Percentiles rank a stretch among this genome's conserved stretches.
phyloP scores from a whole-genome alignment of 352 stramenopile genomes.

The Peronospora destructor region DNA sequence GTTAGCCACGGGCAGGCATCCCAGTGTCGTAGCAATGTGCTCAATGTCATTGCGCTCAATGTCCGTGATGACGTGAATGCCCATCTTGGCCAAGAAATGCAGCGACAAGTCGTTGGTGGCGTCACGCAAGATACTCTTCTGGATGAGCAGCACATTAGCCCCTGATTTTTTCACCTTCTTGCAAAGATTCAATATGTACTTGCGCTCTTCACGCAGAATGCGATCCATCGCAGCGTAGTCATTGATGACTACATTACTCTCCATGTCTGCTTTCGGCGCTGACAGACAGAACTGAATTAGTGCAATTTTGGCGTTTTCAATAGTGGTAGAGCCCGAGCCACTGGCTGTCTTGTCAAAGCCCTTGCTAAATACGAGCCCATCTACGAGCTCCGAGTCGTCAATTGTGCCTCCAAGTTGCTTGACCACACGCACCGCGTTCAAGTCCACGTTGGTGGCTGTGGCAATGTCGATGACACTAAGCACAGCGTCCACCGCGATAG shows the following conservation, averaged over 20 bases:
- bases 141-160: conserved; percentile 98
- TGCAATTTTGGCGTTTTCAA: conserved; percentile 98
- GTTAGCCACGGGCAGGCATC: conserved; percentile 95
- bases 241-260: conserved; percentile 99
- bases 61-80: conserved; percentile 98
- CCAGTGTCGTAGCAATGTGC: conserved; percentile 96
- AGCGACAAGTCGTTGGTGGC: conserved; percentile 99
- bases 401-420: conserved; percentile 98
- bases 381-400: conserved; percentile 98
- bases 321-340: conserved; percentile 40
- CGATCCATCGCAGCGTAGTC: conserved; percentile 99
- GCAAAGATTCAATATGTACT: conserved; percentile 95
- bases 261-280: conserved; percentile 99
- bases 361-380: conserved; percentile 98
- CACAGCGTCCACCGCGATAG: conserved; percentile 98
- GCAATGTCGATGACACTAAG: conserved; percentile 93
- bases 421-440: conserved; percentile 97
- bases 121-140: conserved; percentile 99
- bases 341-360: conserved; percentile 80
- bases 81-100: conserved; percentile 99
- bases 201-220: conserved; percentile 97
- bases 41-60: conserved; percentile 98
- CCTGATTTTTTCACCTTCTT: conserved; percentile 99
- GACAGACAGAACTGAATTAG: conserved; percentile 99
- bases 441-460: conserved; percentile 93